Evolutionary conservation across 1,284 basidiomycete species (phyloP), one percentile per base, ranked within the genome.

Genomic region (Sanghuangporus weigelae): DNA sequence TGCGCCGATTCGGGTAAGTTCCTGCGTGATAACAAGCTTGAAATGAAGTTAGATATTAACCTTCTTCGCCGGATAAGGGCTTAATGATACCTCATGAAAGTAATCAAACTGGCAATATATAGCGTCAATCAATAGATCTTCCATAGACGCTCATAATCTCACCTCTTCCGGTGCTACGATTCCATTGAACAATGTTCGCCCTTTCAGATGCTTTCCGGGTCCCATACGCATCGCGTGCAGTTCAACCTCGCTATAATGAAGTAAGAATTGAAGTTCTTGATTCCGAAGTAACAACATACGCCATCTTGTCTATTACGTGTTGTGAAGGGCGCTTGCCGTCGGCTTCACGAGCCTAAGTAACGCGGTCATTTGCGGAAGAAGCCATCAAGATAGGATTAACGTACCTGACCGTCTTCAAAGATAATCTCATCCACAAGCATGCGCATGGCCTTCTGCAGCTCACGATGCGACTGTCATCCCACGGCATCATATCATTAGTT

Each of bases 171-270:
- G 92, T 70, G 86, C 89, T 66, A 97, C 88, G 36, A 90, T 73
- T 5, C 91, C 96, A 65, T 85, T 84, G 81, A 95, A 90, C 14
- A 98, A 81, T 35, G 81, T 85, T 35, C 86, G 82, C 3, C 95
- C 95, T 71, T 92, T 80, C 40, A 98, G 78, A 71, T 97, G 95
- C 70, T 87, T 87, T 23, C 89, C 89, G 19, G 89, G 89, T 10
- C 96, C 96, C 74, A 98, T 79, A 57, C 94, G 86, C 95, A 97
- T 97, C 3, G 93, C 90, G 72, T 93, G 87, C 62, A 96, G 70
- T 68, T 94, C 87, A 58, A 86, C 63, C 65, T 82, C 84, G 2
- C 87, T 90, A 57, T 46, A 23, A 26, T 26, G 16, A 23, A 38
- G 36, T 51, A 35, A 55, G 48, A 64, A 10, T 56, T 35, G 64